Base-by-base conservation (phyloP, 164 flowering plant genomes). In the Akebia trifoliata region DNA sequence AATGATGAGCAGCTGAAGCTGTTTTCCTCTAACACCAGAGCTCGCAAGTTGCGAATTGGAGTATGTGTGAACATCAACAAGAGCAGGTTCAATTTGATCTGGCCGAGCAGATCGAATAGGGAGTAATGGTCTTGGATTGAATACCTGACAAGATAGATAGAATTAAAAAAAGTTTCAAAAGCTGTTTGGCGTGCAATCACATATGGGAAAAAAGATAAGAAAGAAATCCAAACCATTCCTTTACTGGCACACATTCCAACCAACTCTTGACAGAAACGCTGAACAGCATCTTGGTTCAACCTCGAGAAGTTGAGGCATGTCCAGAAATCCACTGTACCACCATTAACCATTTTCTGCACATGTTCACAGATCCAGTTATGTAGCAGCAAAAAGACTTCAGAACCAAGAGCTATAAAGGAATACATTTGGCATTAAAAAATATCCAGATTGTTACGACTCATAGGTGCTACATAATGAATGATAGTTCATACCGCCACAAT, bases 291-390 rank as follows among this genome's bases (percentile, higher is more conserved):
- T 20, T 4, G 47, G 0, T 38, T 29, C 44, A 67, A 1, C 1
- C 64, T n/a, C 0, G 71, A 84, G 59, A 93, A 87, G 58, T 62
- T 80, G 1, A 93, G 48, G 52, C 90, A 85, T 0, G 79, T 51
- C 95, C 94, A 93, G 11, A 3, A 50, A 0, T 73, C 69, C 2
- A 93, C 82, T 0, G 18, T 57, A 4, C 76, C 96, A 20, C 90
- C 97, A 62, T 82, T 79, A 6, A 82, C 61, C 94, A 93, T 78
- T 81, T 79, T 90, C 98, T 90, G 65, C 40, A 51, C 4, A 46
- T 42, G 10, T 15, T 52, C 38, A 50, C 2, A 46, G 17, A 28
- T n/a, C n/a, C n/a, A n/a, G n/a, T n/a, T n/a, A n/a, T n/a, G n/a
- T n/a, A n/a, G n/a, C n/a, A n/a, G 34, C 35, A 50, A 6, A 5